Base-by-base conservation (phyloP, 2,329 filamentous ascomycete genomes). In the Fusarium brachygibbosum region DNA sequence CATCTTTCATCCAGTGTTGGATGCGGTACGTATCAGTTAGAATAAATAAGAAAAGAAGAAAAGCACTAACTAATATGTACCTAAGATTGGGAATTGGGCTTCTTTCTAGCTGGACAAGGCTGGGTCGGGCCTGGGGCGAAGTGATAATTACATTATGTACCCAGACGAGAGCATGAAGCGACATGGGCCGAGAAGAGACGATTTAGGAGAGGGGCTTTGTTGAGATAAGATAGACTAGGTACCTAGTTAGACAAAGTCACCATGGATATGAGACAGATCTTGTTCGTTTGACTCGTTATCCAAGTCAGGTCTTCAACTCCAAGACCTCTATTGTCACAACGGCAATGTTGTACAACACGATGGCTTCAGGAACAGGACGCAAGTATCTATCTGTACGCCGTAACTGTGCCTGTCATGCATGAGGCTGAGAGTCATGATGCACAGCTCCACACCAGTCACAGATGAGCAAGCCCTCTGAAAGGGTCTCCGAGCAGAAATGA, bases 41-140 rank as follows among this genome's bases (percentile, higher is more conserved):
- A 37, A 37, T 51, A 51, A 58, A 29, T 19, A 29, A 45, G 38
- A 58, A 45, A 48, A 46, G 62, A 61, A 48, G 44, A 70, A 62
- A 25, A 58, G 64, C 53, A 66, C 64, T 69, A 50, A 37, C 25
- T 28, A 31, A 31, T 45, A 14, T 31, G 28, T 25, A 51, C 32
- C 23, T 51, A 68, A 68, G 63, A 72, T 68, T 73, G 63, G 48
- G 62, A 63, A 54, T 66, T 58, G 60, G 58, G 68, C 59, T 69
- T 63, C 34, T 46, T 50, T 28, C 34, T 28, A 29, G 23, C 48
- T 37, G 23, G 46, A 23, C 32, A 35, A 23, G 32, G 32, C 46
- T 50, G 48, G 54, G 29, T 38, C 56, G 54, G 60, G 66, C 63
- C 63, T 64, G 66, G 59, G 44, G 63, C 52, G 57, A 58, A 37